Percentiles rank a stretch among this genome's conserved stretches.
Evolutionary conservation across 2,329 filamentous ascomycete species (phyloP).

Genomic region (Triangularia verruculosa): DNA sequence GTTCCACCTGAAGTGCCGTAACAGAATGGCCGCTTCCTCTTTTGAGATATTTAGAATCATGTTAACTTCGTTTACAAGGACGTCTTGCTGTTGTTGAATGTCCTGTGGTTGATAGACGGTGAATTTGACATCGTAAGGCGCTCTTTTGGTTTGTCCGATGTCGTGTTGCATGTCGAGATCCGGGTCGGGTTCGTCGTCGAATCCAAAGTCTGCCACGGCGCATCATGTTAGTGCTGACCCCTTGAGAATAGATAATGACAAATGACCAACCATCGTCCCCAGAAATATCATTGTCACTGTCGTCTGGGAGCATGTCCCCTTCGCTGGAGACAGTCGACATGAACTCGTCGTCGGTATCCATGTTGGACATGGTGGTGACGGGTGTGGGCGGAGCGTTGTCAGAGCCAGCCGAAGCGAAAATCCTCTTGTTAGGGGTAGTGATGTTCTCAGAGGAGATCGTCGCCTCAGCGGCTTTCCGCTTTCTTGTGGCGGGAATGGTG

Average conservation of each 20-base stretch:
- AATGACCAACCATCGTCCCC: constrained; percentile 46
- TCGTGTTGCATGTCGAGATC: constrained; percentile 58
- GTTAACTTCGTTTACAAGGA: constrained; percentile 85
- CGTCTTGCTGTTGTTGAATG: constrained; percentile 81
- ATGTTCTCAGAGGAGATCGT: constrained; percentile 48
- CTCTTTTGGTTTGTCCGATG: constrained; percentile 66
- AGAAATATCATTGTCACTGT: constrained; percentile 68
- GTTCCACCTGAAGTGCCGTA: constrained; percentile 92
- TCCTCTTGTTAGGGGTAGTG: constrained; percentile 48
- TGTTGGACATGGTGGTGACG: constrained; percentile 56
- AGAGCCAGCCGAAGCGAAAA: constrained; percentile 50
- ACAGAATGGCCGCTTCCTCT: constrained; percentile 85
- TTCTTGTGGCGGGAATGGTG: constrained; percentile 60
- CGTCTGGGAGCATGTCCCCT: constrained; percentile 70
- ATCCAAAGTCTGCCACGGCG: constrained; percentile 52
- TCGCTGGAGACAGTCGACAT: constrained; percentile 81
- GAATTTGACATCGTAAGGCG: constrained; percentile 80
- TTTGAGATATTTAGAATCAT: constrained; percentile 85
- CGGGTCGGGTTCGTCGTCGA: constrained; percentile 54
- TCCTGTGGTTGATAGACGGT: constrained; percentile 76
- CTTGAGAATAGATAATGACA: constrained; percentile 12
- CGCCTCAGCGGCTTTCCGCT: constrained; percentile 65
- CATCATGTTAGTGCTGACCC: constrained; percentile 5
- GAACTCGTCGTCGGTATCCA: constrained; percentile 96
- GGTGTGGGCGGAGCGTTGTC: constrained; percentile 56